These are phyloP conservation scores for Phytophthora constricta DNA, from an alignment of 352 stramenopile genomes.

Conservation along the genomic window DNA sequence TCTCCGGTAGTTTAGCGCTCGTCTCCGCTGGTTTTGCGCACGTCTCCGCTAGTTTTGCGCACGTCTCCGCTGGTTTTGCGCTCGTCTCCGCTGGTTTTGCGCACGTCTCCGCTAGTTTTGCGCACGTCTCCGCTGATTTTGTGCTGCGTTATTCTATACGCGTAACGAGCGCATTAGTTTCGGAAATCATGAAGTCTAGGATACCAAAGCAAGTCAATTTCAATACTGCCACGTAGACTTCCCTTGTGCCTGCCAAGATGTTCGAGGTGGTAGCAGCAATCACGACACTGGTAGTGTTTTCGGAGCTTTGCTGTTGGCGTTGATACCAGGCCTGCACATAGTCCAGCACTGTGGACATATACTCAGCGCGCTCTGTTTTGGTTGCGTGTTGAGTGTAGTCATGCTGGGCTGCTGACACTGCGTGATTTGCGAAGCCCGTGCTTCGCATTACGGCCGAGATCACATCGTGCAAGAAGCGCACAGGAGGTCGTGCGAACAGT, in stretches of 20 bases:
- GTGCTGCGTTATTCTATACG: no score
- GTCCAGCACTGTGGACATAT: constrained; percentile 76
- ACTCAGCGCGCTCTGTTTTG: constrained; percentile 81
- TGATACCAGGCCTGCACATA: constrained; percentile 72
- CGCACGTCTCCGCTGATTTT: no score
- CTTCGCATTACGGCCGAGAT: constrained; percentile 75
- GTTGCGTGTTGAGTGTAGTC: constrained; percentile 71
- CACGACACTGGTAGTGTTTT: constrained; percentile 37
- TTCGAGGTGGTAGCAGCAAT: constrained; percentile 79
- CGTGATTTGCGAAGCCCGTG: constrained; percentile 57
- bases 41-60: no score
- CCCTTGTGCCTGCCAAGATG: constrained; percentile 79
- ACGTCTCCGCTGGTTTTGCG: no score
- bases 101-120: no score
- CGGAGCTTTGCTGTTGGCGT: constrained; percentile 27
- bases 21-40: constrained; percentile 63
- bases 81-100: constrained; percentile 72
- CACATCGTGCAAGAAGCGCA: constrained; percentile 85
- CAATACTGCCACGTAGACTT: no score
- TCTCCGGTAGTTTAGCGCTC: constrained; percentile 66
- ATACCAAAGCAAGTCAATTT: no score
- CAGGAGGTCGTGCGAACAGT: constrained; percentile 74
- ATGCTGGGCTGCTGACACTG: constrained; percentile 41
- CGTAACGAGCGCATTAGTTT: no score
- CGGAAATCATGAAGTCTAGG: no score